A percentile compares a stretch with the other conserved stretches of the same genome.
Conservation (phyloP, 257 asterid genomes). For the Nicotiana benthamiana region DNA sequence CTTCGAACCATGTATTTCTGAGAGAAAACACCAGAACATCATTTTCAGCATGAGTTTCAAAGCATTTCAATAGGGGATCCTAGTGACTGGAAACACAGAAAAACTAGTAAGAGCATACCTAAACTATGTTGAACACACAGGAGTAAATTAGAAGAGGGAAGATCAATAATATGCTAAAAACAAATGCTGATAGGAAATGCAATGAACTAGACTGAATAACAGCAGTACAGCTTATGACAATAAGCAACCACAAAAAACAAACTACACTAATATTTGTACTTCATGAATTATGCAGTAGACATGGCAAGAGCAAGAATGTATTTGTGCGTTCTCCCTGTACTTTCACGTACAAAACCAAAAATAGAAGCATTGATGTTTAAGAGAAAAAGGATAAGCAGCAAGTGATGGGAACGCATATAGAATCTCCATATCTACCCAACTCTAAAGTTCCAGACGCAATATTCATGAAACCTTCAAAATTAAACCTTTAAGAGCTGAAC, state of each 20-base stretch:
- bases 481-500: slow-evolving; percentile 86
- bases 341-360: too few relatives aligned
- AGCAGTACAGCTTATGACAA: neutral
- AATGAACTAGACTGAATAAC: neutral
- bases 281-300: neutral
- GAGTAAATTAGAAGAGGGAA: neutral
- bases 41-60: neutral
- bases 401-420: neutral
- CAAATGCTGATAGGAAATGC: neutral
- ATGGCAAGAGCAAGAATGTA: neutral
- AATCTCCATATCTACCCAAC: neutral
- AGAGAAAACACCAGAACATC: slow-evolving; percentile 12
- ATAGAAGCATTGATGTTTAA: neutral
- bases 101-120: neutral
- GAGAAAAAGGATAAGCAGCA: neutral
- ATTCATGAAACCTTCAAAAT: neutral
- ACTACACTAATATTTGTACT: neutral
- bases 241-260: neutral
- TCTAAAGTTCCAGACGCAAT: neutral
- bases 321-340: neutral
- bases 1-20: slow-evolving; percentile 89
- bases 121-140: neutral
- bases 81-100: neutral
- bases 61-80: neutral
- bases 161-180: neutral